These are phyloP conservation scores for Ceratocystis diversiconidia DNA, from an alignment of 2,329 filamentous ascomycete genomes.

Conservation along the genomic window DNA sequence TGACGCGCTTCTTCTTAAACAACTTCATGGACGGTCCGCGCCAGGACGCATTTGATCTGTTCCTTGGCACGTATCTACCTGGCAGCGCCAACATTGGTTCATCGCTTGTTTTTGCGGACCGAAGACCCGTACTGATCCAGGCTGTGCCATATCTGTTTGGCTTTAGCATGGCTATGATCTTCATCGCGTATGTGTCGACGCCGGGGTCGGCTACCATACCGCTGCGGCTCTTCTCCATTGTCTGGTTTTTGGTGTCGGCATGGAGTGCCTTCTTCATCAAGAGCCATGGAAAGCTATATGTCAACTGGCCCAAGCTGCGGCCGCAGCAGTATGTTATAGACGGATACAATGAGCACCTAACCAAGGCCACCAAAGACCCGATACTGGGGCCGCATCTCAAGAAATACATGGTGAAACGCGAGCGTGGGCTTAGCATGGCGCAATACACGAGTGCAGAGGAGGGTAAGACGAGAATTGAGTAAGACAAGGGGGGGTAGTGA, in stretches of 20 bases:
- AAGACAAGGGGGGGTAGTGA: constrained; percentile 21
- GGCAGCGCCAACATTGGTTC: constrained; percentile 56
- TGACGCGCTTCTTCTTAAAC: constrained; percentile 81
- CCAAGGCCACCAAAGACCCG: constrained; percentile 67
- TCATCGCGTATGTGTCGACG: constrained; percentile 59
- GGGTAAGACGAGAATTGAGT: constrained; percentile 96
- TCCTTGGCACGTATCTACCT: constrained; percentile 74
- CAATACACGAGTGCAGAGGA: constrained; percentile 79
- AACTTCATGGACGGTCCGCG: constrained; percentile 90
- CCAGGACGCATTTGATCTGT: constrained; percentile 91
- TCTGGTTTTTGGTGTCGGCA: constrained; percentile 56
- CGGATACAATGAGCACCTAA: constrained; percentile 74
- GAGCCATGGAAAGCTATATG: constrained; percentile 80
- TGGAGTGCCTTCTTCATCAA: constrained; percentile 69
- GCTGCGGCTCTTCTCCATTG: constrained; percentile 63
- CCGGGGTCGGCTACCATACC: constrained; percentile 68
- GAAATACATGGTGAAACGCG: constrained; percentile 42
- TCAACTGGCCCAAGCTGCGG: constrained; percentile 95
- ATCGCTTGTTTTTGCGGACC: constrained; percentile 66
- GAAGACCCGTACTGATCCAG: constrained; percentile 75
- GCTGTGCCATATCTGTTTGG: constrained; percentile 83
- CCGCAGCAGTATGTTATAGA: constrained; percentile 75
- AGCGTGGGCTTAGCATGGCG: constrained; percentile 70
- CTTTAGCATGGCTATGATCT: constrained; percentile 70
- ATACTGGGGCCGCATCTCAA: constrained; percentile 60